Base-by-base conservation (phyloP, 371 early-diverging fungal genomes). In the Rhizopus sp. region DNA sequence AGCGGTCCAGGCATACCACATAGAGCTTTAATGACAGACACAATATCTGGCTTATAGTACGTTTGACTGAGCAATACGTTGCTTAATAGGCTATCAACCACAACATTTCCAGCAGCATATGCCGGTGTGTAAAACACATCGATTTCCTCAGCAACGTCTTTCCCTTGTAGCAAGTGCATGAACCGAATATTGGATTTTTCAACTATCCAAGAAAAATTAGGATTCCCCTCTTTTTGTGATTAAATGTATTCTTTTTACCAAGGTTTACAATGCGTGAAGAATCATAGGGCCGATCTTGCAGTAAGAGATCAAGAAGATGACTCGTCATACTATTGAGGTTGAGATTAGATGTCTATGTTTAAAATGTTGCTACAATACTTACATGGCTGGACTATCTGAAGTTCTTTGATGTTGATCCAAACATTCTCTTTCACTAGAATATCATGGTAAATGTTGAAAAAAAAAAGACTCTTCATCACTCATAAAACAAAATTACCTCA, bases 81-180 rank as follows among this genome's bases (percentile, higher is more conserved):
- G 35, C 77, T 77, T 16, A 81, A 49, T 10, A 77, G 35, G 5
- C 66, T 66, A 30, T 69, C 73, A 1, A 77, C 73, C 6, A 81
- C 63, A 4, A 81, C 81, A 41, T 81, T 72, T 1, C 81, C 81
- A 41, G 75, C 70, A 0, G 81, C 81, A 55, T 77, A 81, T 3
- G 75, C 63, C 4, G 81, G 77, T 1, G 78, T 68, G 48, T 65
- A 64, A 50, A 72, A 68, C 1, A 67, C 57, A 57, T 68, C 68
- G 7, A 62, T 59, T 38, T 68, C 62, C 50, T 69, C 69, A 4
- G 61, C 64, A 4, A 67, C 61, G 35, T 72, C 68, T 30, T 68
- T 68, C n/a, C 63, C 66, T 57, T 68, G 65, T 3, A 72, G 29
- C 10, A 80, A 50, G 52, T 70, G 73, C 64, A 80, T 63, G 55